Percentiles rank a stretch among this genome's conserved stretches.
These are phyloP conservation scores for Komagataella ulmi DNA, from an alignment of 805 yeast species.

Conservation along the genomic window DNA sequence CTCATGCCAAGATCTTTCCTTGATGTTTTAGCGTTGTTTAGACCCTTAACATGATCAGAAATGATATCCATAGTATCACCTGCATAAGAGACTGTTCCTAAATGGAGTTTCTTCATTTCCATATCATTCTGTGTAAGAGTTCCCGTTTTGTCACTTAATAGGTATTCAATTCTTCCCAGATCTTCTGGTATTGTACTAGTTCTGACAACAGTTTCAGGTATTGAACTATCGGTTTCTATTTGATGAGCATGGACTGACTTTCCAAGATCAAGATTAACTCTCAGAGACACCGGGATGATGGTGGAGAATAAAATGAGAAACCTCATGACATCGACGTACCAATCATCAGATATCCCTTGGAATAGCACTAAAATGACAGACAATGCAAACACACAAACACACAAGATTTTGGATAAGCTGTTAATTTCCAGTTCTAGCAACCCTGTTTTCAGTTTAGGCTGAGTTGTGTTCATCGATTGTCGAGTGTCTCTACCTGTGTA, in stretches of 20 bases:
- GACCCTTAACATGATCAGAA: slow-evolving; percentile 42
- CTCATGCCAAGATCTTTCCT: slow-evolving; percentile 63
- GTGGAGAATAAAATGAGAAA: slow-evolving; percentile 87
- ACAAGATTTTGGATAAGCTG: slow-evolving; percentile 72
- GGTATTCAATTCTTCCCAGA: slow-evolving; percentile 86
- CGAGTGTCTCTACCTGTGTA: slow-evolving; percentile 92
- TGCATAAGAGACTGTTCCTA: slow-evolving; percentile 87
- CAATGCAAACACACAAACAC: slow-evolving; percentile 72
- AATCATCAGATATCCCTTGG: slow-evolving; percentile 56
- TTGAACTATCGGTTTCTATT: slow-evolving; percentile 75
- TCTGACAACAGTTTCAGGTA: slow-evolving; percentile 83
- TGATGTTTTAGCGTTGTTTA: slow-evolving; percentile 12
- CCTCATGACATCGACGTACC: slow-evolving; percentile 89
- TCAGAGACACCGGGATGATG: slow-evolving; percentile 87
- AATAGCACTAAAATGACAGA: slow-evolving; percentile 68
- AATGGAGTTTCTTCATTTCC: slow-evolving; percentile 87
- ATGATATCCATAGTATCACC: slow-evolving; percentile 90
- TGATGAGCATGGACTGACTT: slow-evolving; percentile 93
- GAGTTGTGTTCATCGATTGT: slow-evolving; percentile 87
- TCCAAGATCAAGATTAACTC: slow-evolving; percentile 92
- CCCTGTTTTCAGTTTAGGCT: slow-evolving; percentile 80
- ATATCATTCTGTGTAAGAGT: slow-evolving; percentile 96
- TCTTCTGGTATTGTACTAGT: slow-evolving; percentile 98
- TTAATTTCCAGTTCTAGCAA: slow-evolving; percentile 85
- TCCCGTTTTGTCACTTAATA: slow-evolving; percentile 91